A percentile compares a stretch with the other conserved stretches of the same genome.
Conservation (phyloP, 192 early-diverging fungal species). For the Phycomyces blakesleeanus region DNA sequence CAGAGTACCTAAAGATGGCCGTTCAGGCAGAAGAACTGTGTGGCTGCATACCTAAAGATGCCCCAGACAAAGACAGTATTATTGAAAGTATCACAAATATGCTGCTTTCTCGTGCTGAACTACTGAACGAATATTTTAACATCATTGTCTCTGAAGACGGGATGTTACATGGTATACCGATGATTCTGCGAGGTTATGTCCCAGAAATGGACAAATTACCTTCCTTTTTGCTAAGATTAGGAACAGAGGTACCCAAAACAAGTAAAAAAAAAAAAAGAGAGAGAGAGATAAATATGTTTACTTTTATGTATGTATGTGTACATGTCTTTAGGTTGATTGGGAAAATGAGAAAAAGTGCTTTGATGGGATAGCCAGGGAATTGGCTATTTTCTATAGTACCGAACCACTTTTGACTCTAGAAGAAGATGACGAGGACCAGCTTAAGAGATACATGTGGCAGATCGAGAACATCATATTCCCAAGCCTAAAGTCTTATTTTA, state of each 20-base stretch:
- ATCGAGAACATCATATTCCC: slow-evolving; percentile 83
- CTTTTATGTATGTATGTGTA: too few relatives aligned
- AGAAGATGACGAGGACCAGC: slow-evolving; percentile 17
- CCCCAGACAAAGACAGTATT: slow-evolving; percentile 56
- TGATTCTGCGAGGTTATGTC: slow-evolving; percentile 76
- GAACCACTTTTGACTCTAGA: slow-evolving; percentile 39
- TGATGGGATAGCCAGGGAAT: slow-evolving; percentile 59
- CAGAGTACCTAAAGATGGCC: slow-evolving; percentile 67
- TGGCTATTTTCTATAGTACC: slow-evolving; percentile 61
- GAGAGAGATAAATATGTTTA: too few relatives aligned
- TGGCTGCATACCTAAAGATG: slow-evolving; percentile 40
- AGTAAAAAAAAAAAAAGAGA: too few relatives aligned
- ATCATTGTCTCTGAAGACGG: slow-evolving; percentile 66
- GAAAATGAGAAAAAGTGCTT: slow-evolving; percentile 83
- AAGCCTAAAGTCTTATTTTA: slow-evolving; percentile 69
- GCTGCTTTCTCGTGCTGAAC: slow-evolving; percentile 57
- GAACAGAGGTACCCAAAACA: slow-evolving; percentile 67
- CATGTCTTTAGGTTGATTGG: slow-evolving; percentile 69
- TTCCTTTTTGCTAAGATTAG: slow-evolving; percentile 74
- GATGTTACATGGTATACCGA: slow-evolving; percentile 64
- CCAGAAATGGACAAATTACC: slow-evolving; percentile 87
- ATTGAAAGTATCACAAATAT: slow-evolving; percentile 47
- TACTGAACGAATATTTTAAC: slow-evolving; percentile 91
- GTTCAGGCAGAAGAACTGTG: slow-evolving; percentile 51
- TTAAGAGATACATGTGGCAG: slow-evolving; percentile 52